Conservation (phyloP, 768 basidiomycete species). For the Tylopilus plumbeoviolaceoides region DNA sequence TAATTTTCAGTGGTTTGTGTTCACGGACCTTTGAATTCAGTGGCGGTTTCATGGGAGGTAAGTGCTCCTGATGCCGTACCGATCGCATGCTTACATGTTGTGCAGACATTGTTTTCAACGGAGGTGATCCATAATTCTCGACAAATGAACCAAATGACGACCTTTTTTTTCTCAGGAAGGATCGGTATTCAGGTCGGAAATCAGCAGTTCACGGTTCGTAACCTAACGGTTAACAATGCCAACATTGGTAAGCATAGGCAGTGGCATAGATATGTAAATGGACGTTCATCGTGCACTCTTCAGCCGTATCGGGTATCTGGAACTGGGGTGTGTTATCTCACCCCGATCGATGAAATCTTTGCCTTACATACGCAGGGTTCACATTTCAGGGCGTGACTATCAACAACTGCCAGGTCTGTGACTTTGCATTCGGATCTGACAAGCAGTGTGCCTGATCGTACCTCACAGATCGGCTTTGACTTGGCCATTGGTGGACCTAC, state of each 20-base stretch:
- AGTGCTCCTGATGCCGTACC: constrained; percentile 4
- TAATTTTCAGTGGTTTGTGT: no score
- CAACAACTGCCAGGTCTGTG: constrained; percentile 32
- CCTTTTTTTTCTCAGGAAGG: constrained; percentile 21
- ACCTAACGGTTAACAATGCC: constrained; percentile 51
- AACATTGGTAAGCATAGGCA: constrained; percentile 28
- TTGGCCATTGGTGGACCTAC: constrained; percentile 37
- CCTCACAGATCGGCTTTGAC: constrained; percentile 41
- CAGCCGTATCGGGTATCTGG: constrained; percentile 33
- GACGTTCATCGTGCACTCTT: background rate
- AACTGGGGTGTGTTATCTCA: constrained; percentile 36
- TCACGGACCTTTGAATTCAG: constrained; percentile 10
- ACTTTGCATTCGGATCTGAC: background rate
- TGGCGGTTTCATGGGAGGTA: constrained; percentile 55
- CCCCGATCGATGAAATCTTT: background rate
- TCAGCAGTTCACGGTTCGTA: constrained; percentile 74
- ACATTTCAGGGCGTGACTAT: constrained; percentile 51
- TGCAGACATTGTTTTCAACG: constrained; percentile 41
- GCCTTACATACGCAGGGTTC: constrained; percentile 35
- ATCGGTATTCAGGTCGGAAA: constrained; percentile 72
- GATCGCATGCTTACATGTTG: background rate
- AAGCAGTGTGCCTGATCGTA: background rate
- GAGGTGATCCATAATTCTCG: constrained; percentile 21
- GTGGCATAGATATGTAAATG: background rate
- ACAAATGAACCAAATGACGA: background rate